Evolutionary conservation across 257 asterid species (phyloP).

Genomic region (Nicotiana benthamiana): DNA sequence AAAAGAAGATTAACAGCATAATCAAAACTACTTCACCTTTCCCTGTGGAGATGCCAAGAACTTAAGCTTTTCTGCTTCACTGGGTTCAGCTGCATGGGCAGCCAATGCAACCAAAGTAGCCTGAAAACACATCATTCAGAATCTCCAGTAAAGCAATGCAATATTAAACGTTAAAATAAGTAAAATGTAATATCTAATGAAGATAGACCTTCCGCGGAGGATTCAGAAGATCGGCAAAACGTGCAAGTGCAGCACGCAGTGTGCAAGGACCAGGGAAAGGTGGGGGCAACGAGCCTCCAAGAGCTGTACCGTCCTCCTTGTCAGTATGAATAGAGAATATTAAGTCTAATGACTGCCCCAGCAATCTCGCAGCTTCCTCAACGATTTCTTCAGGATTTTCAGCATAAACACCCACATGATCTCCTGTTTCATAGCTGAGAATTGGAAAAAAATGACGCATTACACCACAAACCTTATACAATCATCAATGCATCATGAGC

Average conservation of each 20-base stretch:
- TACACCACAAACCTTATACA: not conserved
- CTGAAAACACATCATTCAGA: constrained; percentile 20
- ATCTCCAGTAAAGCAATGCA: not conserved
- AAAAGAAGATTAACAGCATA: constrained; percentile 1
- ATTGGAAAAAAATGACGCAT: not conserved
- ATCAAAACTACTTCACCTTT: constrained; percentile 36
- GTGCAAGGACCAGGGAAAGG: constrained; percentile 79
- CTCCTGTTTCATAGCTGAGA: constrained; percentile 73
- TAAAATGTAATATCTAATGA: not conserved
- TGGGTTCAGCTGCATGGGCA: constrained; percentile 57
- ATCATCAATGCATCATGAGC: not conserved
- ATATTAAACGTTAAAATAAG: not conserved
- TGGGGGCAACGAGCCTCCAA: constrained; percentile 60
- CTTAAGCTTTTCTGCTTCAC: constrained; percentile 58
- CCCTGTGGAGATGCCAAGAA: constrained; percentile 71
- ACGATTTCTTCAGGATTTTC: constrained; percentile 56
- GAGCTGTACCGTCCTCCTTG: constrained; percentile 57
- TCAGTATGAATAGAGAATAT: constrained; percentile 54
- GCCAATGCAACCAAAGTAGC: constrained; percentile 71
- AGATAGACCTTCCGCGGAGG: constrained; percentile 56
- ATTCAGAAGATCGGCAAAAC: constrained; percentile 62
- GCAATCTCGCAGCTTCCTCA: constrained; percentile 55
- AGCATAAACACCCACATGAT: constrained; percentile 69
- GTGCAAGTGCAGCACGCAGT: constrained; percentile 54
- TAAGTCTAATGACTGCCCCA: constrained; percentile 46